Evolutionary conservation across 805 yeast species (phyloP).

Genomic region (Metschnikowia reukaufii): DNA sequence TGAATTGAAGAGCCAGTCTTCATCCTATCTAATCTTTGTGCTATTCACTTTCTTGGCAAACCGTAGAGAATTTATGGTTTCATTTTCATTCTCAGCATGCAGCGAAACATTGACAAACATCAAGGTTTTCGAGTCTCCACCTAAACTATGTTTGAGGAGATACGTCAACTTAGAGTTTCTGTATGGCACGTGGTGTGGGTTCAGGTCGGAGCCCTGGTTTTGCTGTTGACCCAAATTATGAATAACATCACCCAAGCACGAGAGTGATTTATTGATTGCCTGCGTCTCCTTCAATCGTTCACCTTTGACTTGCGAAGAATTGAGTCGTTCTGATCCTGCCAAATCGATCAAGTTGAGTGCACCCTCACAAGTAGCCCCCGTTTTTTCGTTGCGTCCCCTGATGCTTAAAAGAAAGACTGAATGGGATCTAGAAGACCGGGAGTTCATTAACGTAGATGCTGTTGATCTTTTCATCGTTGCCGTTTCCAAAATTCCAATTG

Average conservation of each 20-base stretch:
- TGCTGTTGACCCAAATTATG: conserved; percentile 53
- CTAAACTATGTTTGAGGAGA: conserved; percentile 76
- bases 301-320: conserved; percentile 75
- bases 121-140: conserved; percentile 83
- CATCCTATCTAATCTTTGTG: conserved; percentile 32
- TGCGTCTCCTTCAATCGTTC: conserved; percentile 83
- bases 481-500: conserved; percentile 46
- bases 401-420: conserved; percentile 70
- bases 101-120: conserved; percentile 93
- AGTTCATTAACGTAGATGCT: conserved; percentile 79
- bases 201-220: conserved; percentile 23
- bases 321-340: conserved; percentile 90
- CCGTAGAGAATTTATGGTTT: conserved; percentile 79
- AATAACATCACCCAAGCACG: conserved; percentile 89
- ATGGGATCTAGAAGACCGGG: conserved; percentile 89
- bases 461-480: conserved; percentile 70
- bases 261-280: conserved; percentile 82
- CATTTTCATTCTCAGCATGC: conserved; percentile 56
- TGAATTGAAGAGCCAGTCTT: neutral
- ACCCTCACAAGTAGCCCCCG: conserved; percentile 42
- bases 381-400: conserved; percentile 49
- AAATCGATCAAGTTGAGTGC: conserved; percentile 79
- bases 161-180: conserved; percentile 78
- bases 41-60: conserved; percentile 83
- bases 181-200: conserved; percentile 56